phyloP scores from a whole-genome alignment of 306 rosid species.

The Phaseolus lunatus region DNA sequence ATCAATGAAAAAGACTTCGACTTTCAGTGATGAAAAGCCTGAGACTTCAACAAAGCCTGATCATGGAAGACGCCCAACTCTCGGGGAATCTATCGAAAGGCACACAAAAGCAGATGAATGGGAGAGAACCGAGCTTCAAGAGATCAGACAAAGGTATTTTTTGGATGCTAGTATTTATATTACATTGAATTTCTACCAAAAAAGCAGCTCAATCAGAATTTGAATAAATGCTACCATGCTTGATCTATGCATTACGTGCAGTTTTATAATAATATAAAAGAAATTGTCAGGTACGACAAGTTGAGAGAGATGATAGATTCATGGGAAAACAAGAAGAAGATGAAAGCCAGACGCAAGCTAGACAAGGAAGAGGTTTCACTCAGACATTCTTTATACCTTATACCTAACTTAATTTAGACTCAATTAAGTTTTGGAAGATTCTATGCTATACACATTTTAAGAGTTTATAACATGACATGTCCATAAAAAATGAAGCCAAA shows the following conservation, averaged over 20 bases:
- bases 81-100: conserved; percentile 1
- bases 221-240: neutral
- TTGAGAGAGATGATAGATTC: conserved; percentile 51
- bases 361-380: conserved; percentile 59
- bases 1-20: conserved; percentile 49
- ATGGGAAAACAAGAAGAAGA: conserved; percentile 76
- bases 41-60: conserved; percentile 35
- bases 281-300: conserved; percentile 66
- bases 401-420: conserved; percentile 23
- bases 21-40: conserved; percentile 44
- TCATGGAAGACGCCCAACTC: conserved; percentile 29
- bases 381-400: conserved; percentile 23
- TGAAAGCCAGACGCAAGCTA: conserved; percentile 52
- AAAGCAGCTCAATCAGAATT: neutral
- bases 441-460: neutral
- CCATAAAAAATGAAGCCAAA: neutral
- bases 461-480: conserved; percentile 1
- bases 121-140: conserved; percentile 69
- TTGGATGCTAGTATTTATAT: neutral
- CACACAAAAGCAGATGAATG: conserved; percentile 61
- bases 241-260: neutral
- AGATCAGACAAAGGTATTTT: conserved; percentile 59
- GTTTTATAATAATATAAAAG: conserved; percentile 36
- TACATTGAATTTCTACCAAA: conserved; percentile 18
- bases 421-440: neutral